Base-by-base conservation (phyloP, 2,329 filamentous ascomycete genomes). In the Rhytidhysteron rufulum region DNA sequence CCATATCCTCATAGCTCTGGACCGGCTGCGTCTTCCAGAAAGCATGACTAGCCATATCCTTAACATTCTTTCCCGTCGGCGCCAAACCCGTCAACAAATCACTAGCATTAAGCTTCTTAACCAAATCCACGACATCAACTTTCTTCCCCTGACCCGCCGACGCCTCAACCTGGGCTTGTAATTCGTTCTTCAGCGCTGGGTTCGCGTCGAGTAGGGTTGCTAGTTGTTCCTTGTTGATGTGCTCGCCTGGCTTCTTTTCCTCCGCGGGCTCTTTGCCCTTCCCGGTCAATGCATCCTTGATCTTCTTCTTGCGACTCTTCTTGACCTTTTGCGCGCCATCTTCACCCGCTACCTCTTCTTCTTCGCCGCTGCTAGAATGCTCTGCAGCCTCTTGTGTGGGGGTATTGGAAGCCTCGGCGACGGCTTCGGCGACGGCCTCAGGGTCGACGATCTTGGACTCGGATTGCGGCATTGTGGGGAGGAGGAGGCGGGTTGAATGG, bases 11-110 rank as follows among this genome's bases (percentile, higher is more conserved):
- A 59, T 97, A 95, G 58, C 83, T 84, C 37, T 87, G 86, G 43
- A 98, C 93, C 1, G 93, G 93, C 67, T 98, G 93, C 34, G 93
- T 98, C 66, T 88, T 83, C 93, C 93, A 98, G 72, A 98, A 98
- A 69, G 95, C 96, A 77, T 97, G 96, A 43, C 84, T 87, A 5
- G 85, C 89, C 88, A 96, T 95, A 61, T 96, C 90, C 72, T 95
- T 96, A 54, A 82, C 83, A 58, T 95, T 95, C 75, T 93, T 94
- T 41, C 86, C 86, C 46, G 80, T 82, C 6, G 87, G 74, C 13
- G 89, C 85, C 56, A 87, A 67, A 0, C 85, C 84, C 1, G 85
- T 86, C 77, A 88, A 79, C 58, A 87, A 79, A 48, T 88, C 83
- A 59, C 82, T 77, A 40, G 87, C 69, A 49, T 75, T 83, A 60